Percentiles rank a stretch among this genome's conserved stretches.
Conservation (phyloP, 345 rosid species). For the Psidium friedrichsthalianum region DNA sequence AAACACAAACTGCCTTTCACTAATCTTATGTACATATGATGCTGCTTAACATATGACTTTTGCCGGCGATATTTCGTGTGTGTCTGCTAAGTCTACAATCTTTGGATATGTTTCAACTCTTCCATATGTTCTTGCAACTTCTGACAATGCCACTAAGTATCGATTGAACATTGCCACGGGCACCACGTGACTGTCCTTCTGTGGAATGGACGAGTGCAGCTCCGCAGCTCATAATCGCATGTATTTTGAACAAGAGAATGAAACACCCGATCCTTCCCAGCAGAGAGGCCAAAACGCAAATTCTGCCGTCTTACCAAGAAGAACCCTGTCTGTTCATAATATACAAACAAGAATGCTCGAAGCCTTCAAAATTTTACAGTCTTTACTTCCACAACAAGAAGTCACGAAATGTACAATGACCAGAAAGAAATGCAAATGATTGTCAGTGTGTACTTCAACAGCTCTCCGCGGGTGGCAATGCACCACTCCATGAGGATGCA, state of each 20-base stretch:
- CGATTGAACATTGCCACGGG: not conserved
- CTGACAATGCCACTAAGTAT: not conserved
- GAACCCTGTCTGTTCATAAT: not conserved
- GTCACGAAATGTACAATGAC: slow-evolving; percentile 9
- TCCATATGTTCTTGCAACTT: not conserved
- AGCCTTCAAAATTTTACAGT: not conserved
- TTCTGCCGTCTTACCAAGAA: not conserved
- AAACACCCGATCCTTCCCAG: not conserved
- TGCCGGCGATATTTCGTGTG: not conserved
- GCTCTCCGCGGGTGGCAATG: not conserved
- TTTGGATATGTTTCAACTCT: not conserved
- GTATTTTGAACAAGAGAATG: not conserved
- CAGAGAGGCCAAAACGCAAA: not conserved
- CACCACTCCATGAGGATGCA: not conserved
- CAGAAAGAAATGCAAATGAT: not conserved
- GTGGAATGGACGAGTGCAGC: not conserved
- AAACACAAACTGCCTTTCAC: not conserved
- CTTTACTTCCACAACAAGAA: not conserved
- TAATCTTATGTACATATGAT: not conserved
- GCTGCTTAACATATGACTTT: not conserved
- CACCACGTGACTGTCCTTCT: not conserved
- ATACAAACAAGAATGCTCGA: not conserved
- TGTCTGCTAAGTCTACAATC: not conserved
- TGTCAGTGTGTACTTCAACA: not conserved
- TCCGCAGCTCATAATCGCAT: not conserved